Evolutionary conservation across 164 flowering plant genomes (phyloP), one percentile per base, ranked within the genome.

Genomic region (Liriodendron chinense): DNA sequence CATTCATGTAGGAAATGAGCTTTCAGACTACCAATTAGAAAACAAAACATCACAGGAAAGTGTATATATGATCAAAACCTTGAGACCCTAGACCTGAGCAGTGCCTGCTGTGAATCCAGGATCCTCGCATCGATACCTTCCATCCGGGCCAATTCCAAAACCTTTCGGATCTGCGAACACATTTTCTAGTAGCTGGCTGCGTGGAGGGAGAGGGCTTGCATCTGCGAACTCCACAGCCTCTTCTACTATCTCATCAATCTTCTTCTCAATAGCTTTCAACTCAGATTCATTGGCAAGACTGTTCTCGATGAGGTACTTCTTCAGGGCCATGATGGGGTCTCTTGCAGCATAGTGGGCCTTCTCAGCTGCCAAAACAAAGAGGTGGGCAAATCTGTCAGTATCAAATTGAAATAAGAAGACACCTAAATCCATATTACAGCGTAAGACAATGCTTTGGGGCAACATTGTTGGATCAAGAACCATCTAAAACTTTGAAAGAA

Each of bases 81-180:
- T 1, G 8, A 18, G 25, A 21, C 26, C 12, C 81, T 86, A 93
- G 83, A 94, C 97, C 34, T 90, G 95, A 66, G 98, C 98, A 69
- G 98, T 94, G 80, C 98, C 98, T 79, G 88, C 83, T 18, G 98
- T 93, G 82, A 93, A 92, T 66, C 91, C 90, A 47, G 98, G 98
- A 82, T 94, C 98, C 81, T 93, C 98, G 23, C 98, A 93, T 76
- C 98, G 87, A 84, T 92, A 93, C 69, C 82, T 83, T 1, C 98
- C 98, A 82, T 95, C 97, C 34, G 97, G 97, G 47, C 96, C 98
- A 71, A 95, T 95, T 61, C 96, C 98, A 83, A 95, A 95, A 61
- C 99, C 99, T 82, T 88, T 92, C 0, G 98, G 95, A 79, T 95
- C 98, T 16, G 97, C 97, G 82, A 95, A 95, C 28, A 93, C 98